A percentile compares a stretch with the other conserved stretches of the same genome.
phyloP scores from a whole-genome alignment of 768 basidiomycete genomes.

The Podaxis pistillaris region DNA sequence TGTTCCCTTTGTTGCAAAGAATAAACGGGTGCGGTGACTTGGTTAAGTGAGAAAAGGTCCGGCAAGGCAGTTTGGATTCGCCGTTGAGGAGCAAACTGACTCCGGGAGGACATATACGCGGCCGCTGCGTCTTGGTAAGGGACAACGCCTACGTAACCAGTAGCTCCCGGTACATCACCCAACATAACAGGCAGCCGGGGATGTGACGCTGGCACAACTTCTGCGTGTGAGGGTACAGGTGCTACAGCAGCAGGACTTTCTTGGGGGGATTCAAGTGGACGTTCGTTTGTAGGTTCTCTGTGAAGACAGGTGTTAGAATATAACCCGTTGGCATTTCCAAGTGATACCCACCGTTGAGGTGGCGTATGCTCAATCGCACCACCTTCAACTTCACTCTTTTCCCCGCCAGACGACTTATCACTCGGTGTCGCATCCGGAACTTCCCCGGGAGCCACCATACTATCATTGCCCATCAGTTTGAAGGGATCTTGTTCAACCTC shows the following conservation, averaged over 20 bases:
- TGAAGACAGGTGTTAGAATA: neutral
- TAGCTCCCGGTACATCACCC: neutral
- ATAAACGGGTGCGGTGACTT: neutral
- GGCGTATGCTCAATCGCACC: neutral
- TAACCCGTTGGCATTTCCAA: neutral
- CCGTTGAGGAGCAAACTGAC: neutral
- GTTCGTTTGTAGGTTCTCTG: neutral
- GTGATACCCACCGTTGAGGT: neutral
- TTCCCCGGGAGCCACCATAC: slow-evolving; percentile 21
- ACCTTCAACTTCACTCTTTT: neutral
- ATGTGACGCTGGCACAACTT: neutral
- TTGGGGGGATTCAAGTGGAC: neutral
- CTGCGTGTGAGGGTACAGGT: neutral
- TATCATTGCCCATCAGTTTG: slow-evolving; percentile 28
- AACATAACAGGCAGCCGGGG: neutral
- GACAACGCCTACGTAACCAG: neutral
- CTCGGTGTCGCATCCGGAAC: neutral
- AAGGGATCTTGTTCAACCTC: slow-evolving; percentile 26
- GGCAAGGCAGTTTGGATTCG: neutral
- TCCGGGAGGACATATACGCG: neutral
- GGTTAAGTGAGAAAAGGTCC: neutral
- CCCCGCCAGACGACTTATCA: slow-evolving; percentile 1
- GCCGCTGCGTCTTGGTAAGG: neutral
- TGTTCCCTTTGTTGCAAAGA: slow-evolving; percentile 5
- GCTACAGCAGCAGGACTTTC: neutral